These are phyloP conservation scores for Boletus pseudopeckii DNA, from an alignment of 768 basidiomycete genomes.

Conservation along the genomic window DNA sequence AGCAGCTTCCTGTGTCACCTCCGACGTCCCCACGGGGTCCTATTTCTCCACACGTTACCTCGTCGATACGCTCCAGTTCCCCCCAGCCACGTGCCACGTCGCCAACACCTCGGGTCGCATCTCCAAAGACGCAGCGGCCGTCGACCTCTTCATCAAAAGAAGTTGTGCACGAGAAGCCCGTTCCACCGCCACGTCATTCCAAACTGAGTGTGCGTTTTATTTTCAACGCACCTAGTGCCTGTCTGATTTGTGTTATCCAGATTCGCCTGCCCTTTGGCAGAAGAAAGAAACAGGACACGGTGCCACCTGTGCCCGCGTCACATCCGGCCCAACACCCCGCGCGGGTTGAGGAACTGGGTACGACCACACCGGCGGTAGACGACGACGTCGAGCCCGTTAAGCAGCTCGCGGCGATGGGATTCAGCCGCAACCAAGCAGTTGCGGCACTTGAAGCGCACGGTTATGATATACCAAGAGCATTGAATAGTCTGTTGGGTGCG, in stretches of 20 bases:
- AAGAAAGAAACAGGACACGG: slow-evolving; percentile 63
- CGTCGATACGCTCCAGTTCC: slow-evolving; percentile 34
- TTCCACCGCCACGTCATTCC: slow-evolving; percentile 55
- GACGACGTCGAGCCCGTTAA: slow-evolving; percentile 77
- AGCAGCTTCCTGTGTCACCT: slow-evolving; percentile 40
- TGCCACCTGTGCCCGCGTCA: slow-evolving; percentile 41
- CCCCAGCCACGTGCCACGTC: slow-evolving; percentile 43
- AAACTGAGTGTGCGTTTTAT: slow-evolving; percentile 67
- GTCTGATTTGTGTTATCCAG: slow-evolving; percentile 27
- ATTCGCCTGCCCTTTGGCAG: slow-evolving; percentile 77
- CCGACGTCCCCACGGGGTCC: slow-evolving; percentile 39
- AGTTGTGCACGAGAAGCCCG: slow-evolving; percentile 49
- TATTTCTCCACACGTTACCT: slow-evolving; percentile 28
- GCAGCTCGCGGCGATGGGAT: slow-evolving; percentile 87
- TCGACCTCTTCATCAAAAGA: slow-evolving; percentile 64
- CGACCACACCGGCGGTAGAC: slow-evolving; percentile 50
- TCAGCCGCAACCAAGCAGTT: slow-evolving; percentile 77
- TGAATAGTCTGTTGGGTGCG: slow-evolving; percentile 66
- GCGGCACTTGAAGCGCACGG: slow-evolving; percentile 79
- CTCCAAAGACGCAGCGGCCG: slow-evolving; percentile 54
- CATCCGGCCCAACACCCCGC: slow-evolving; percentile 35
- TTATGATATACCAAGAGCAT: slow-evolving; percentile 76
- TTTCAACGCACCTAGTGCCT: not conserved
- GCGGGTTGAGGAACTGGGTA: slow-evolving; percentile 43
- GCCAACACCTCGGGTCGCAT: slow-evolving; percentile 46